Base-by-base conservation (phyloP, 192 early-diverging fungal genomes). In the Backusella sp. region DNA sequence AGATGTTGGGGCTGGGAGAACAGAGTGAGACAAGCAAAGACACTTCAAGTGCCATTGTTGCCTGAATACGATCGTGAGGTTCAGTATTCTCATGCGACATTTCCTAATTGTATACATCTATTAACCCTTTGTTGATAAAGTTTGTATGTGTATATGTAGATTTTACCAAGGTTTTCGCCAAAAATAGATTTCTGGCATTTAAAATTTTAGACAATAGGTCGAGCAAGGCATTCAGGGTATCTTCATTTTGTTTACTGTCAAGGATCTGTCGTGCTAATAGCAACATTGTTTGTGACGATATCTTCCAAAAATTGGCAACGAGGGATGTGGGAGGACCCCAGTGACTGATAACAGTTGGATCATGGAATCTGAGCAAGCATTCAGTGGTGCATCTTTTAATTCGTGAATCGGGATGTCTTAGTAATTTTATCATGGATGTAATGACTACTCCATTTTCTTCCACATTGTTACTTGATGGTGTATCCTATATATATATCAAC, bases 221-320 rank as follows among this genome's bases (percentile, higher is more conserved):
- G 2, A 94, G 79, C 9, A 92, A 82, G 75, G 89, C 85, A 5
- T 88, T 88, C 1, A 89, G 73, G 14, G 15, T 28, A 66, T 92
- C 86, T 35, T 90, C 89, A 17, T 86, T 84, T 70, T 88, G 86
- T 77, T 86, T 87, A 49, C 83, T 84, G 56, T 95, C 91, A 28
- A 97, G 86, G 21, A 96, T 84, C 73, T 92, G 88, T 11, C 87
- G 84, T 42, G 91, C 82, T 66, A 92, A 86, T 28, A 37, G 26
- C 12, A 66, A 66, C 4, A 67, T 28, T 23, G 86, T 80, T 81
- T 86, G 78, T 7, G 81, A 84, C 66, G 82, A 53, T 3, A 92
- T 82, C 19, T 86, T 90, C 96, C 96, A 97, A 77, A 93, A 93
- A 4, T 85, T 90, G 26, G 77, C 68, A 82, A 94, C 89, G 11